A percentile compares a stretch with the other conserved stretches of the same genome.
Conservation (phyloP, 176 grass and related monocot genomes). For the Avena insularis region DNA sequence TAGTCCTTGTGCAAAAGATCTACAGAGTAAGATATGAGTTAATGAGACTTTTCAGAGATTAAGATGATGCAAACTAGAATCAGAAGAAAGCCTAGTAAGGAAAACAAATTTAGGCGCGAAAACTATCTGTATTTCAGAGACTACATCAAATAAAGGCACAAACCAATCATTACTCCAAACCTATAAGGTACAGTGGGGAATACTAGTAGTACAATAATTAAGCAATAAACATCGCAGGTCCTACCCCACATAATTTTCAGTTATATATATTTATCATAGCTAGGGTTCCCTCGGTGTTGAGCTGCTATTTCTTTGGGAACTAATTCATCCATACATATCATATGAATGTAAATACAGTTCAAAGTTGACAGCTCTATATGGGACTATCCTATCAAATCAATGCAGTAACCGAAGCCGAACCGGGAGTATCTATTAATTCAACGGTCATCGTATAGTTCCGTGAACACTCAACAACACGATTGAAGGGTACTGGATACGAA, state of each 20-base stretch:
- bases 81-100: not conserved
- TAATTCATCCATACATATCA: not conserved
- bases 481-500: not conserved
- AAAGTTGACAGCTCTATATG: not conserved
- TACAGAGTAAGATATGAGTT: slow-evolving; percentile 19
- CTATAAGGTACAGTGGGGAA: not conserved
- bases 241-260: not conserved
- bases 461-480: not conserved
- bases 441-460: not conserved
- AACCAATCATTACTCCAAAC: not conserved
- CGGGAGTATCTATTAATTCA: not conserved
- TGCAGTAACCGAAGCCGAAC: not conserved
- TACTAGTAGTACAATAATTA: not conserved
- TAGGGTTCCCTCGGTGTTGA: not conserved
- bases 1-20: slow-evolving; percentile 92
- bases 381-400: slow-evolving; percentile 2
- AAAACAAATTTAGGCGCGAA: not conserved
- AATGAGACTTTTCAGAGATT: not conserved
- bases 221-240: not conserved
- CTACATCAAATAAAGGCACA: not conserved
- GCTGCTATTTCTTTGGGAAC: not conserved
- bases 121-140: not conserved
- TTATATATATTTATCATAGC: not conserved
- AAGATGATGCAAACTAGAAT: not conserved
- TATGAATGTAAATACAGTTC: not conserved